Evolutionary conservation across 495 filamentous ascomycete genomes (phyloP).

Genomic region (Talaromyces thailandensis): DNA sequence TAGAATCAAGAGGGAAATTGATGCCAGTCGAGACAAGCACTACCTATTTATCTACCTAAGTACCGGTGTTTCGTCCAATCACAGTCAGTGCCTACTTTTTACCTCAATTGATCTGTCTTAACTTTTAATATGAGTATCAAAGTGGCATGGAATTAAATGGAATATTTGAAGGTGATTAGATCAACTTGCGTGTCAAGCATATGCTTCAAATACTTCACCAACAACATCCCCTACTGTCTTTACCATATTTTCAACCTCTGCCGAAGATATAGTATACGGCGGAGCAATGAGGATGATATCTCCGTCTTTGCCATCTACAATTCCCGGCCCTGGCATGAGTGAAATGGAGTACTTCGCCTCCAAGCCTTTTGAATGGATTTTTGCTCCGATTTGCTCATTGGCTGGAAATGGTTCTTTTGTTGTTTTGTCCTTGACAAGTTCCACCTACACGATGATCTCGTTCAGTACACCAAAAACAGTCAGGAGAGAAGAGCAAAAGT

Average conservation of each 20-base stretch:
- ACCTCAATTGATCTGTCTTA: too few relatives aligned
- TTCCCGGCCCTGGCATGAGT: conserved; percentile 61
- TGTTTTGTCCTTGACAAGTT: conserved; percentile 45
- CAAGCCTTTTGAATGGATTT: conserved; percentile 43
- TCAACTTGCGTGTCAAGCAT: neutral
- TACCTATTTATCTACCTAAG: neutral
- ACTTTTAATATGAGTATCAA: too few relatives aligned
- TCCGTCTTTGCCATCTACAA: conserved; percentile 53
- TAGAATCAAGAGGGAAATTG: neutral
- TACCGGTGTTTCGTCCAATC: neutral
- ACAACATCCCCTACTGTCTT: neutral
- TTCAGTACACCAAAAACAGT: conserved; percentile 4
- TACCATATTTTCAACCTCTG: neutral
- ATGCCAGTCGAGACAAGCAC: neutral
- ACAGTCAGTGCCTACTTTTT: too few relatives aligned
- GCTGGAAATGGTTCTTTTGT: conserved; percentile 43
- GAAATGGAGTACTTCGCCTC: conserved; percentile 47
- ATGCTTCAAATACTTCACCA: neutral
- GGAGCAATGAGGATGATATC: conserved; percentile 70
- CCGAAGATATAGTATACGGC: conserved; percentile 41
- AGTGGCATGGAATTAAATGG: too few relatives aligned
- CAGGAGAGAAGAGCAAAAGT: neutral
- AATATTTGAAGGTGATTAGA: too few relatives aligned
- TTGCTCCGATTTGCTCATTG: conserved; percentile 23
- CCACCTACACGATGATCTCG: conserved; percentile 23